Conservation (phyloP, 495 filamentous ascomycete species). For the Bombardia bombarda region DNA sequence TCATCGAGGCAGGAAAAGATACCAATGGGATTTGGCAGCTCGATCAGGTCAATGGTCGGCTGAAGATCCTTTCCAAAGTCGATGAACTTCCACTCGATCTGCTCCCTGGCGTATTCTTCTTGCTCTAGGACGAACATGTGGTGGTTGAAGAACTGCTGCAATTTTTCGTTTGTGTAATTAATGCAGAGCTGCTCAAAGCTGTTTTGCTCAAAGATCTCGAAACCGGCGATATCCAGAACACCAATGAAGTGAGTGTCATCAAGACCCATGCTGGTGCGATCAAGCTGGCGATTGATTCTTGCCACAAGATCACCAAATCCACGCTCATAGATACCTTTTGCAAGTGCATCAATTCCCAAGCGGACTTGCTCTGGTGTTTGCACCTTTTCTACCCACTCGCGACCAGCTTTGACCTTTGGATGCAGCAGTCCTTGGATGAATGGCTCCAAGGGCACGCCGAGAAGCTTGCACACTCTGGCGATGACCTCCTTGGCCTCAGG, state of each 20-base stretch:
- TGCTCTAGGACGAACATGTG: slow-evolving; percentile 99
- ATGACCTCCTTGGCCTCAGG: slow-evolving; percentile 63
- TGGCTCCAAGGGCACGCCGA: slow-evolving; percentile 74
- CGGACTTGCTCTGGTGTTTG: slow-evolving; percentile 96
- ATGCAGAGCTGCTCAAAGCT: slow-evolving; percentile 99
- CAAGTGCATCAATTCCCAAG: slow-evolving; percentile 79
- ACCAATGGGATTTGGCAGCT: slow-evolving; percentile 91
- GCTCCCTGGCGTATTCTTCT: slow-evolving; percentile 94
- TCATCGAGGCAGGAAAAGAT: slow-evolving; percentile 98
- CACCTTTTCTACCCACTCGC: slow-evolving; percentile 97
- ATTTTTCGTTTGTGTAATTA: slow-evolving; percentile 99
- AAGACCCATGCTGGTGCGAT: slow-evolving; percentile 63
- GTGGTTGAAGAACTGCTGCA: slow-evolving; percentile 99
- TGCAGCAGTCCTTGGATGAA: slow-evolving; percentile 87
- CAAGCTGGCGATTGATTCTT: slow-evolving; percentile 86
- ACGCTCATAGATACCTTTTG: slow-evolving; percentile 96
- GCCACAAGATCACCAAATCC: slow-evolving; percentile 88
- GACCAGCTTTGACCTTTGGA: slow-evolving; percentile 86
- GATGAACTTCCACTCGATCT: slow-evolving; percentile 99
- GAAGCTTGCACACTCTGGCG: slow-evolving; percentile 68
- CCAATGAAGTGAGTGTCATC: slow-evolving; percentile 96
- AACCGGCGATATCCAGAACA: slow-evolving; percentile 97
- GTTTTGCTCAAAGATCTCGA: slow-evolving; percentile 97
- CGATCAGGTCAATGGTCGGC: slow-evolving; percentile 96
- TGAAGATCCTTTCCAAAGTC: slow-evolving; percentile 97